Evolutionary conservation across 441 rosid species (phyloP).

Genomic region (Pelargonium citronellum): DNA sequence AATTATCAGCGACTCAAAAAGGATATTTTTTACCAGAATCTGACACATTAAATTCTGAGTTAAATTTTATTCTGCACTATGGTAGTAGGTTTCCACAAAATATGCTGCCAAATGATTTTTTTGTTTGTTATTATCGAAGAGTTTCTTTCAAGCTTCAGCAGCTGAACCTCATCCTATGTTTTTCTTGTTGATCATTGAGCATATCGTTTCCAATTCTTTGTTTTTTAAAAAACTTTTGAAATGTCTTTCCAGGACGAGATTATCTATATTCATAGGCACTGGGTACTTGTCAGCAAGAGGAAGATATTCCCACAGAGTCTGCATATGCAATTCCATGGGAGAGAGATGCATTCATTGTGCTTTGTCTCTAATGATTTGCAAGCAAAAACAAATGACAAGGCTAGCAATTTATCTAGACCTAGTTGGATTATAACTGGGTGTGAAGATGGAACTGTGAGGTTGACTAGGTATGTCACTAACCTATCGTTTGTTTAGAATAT

Average conservation of each 20-base stretch:
- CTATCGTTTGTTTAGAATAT: conserved; percentile 12
- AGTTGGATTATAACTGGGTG: conserved; percentile 96
- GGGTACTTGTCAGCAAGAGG: conserved; percentile 42
- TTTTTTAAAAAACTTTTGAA: conserved; percentile 13
- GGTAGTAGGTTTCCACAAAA: neutral
- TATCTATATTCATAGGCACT: conserved; percentile 62
- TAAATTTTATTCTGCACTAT: neutral
- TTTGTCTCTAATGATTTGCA: conserved; percentile 46
- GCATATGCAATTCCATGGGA: conserved; percentile 86
- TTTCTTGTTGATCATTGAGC: conserved; percentile 4
- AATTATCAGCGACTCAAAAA: neutral
- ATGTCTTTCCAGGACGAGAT: conserved; percentile 57
- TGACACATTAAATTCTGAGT: neutral
- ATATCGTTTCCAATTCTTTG: neutral
- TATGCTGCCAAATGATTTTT: neutral
- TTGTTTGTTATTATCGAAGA: neutral
- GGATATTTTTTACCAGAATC: neutral
- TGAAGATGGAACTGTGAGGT: conserved; percentile 96
- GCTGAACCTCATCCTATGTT: conserved; percentile 1
- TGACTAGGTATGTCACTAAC: conserved; percentile 56
- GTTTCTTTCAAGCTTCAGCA: neutral
- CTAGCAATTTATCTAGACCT: conserved; percentile 29
- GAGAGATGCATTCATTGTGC: conserved; percentile 86
- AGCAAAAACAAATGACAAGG: conserved; percentile 29
- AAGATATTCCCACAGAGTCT: conserved; percentile 62